Base-by-base conservation (phyloP, 257 asterid species). In the Nicotiana tomentosiformis region DNA sequence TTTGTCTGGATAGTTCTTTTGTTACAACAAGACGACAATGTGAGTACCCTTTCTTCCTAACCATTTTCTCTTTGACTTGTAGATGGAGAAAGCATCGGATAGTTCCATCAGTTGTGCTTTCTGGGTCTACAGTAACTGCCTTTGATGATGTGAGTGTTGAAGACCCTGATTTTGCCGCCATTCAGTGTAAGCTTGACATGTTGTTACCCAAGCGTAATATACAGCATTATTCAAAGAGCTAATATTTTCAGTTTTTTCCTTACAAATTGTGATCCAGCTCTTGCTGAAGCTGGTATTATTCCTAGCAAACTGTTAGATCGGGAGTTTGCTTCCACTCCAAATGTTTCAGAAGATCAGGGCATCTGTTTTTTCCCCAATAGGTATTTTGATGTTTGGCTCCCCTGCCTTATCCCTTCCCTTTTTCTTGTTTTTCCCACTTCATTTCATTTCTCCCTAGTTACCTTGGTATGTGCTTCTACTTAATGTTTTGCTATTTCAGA, bases 201-300 rank as follows among this genome's bases (percentile, higher is more conserved):
- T 23, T 77, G 66, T 72, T 57, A 66, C 78, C 74, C 43, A 30
- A 29, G 68, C 61, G 58, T 81, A 30, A 83, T 29, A 57, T 81
- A 37, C 29, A 65, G 23, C 66, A 20, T 57, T 39, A 43, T 66
- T 33, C 72, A 61, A 5, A 57, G 68, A 74, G 57, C 56, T 15
- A 55, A n/a, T 18, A 66, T 29, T 84, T 80, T 88, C 66, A 84
- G 43, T 56, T 55, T 49, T 43, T 53, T 84, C 77, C 83, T 57
- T 77, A 17, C 8, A 80, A 81, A 74, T 58, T 84, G 83, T 58
- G 30, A 77, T 81, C 35, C 61, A 96, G 99, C 98, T 79, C 88
- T 96, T 37, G 98, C 98, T 17, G 99, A 96, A 86, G 94, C 95
- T 61, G 99, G 99, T 58, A 88, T 93, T 66, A 79, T 93, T 82